Evolutionary conservation across 805 yeast genomes (phyloP).

Genomic region (Lachancea sp.): DNA sequence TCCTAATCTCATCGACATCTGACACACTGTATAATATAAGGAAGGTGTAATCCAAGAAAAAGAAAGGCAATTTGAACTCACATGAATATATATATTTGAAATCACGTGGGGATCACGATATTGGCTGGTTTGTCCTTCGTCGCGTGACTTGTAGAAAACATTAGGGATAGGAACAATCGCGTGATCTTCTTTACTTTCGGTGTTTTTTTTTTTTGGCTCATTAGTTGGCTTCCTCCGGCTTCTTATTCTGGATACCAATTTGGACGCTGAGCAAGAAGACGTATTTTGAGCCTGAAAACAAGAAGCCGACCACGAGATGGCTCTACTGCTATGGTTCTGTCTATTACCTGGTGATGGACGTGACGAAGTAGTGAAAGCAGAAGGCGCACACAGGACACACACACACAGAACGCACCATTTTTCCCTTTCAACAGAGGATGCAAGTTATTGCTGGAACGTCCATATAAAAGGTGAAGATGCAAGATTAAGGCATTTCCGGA

Average conservation of each 20-base stretch:
- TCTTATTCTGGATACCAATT: not conserved
- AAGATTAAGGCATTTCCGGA: too few relatives aligned
- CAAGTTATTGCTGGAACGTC: too few relatives aligned
- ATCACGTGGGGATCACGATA: too few relatives aligned
- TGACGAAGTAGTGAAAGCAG: not conserved
- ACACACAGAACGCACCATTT: not conserved
- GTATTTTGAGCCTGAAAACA: constrained; percentile 2
- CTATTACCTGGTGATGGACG: constrained; percentile 7
- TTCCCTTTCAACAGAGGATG: too few relatives aligned
- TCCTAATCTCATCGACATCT: constrained; percentile 30
- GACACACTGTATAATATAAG: too few relatives aligned
- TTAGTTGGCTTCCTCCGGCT: constrained; percentile 7
- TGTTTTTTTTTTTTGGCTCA: not conserved
- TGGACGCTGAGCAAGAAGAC: constrained; percentile 6
- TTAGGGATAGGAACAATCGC: too few relatives aligned
- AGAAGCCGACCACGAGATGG: constrained; percentile 9
- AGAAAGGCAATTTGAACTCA: too few relatives aligned
- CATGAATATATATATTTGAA: not conserved
- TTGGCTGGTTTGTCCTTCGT: too few relatives aligned
- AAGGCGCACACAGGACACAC: not conserved
- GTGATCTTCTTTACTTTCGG: too few relatives aligned
- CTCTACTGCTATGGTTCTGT: not conserved
- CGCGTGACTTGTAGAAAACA: too few relatives aligned
- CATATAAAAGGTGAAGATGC: too few relatives aligned
- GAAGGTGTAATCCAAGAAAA: too few relatives aligned